Evolutionary conservation across 805 yeast species (phyloP).

Genomic region (Candida koratica): DNA sequence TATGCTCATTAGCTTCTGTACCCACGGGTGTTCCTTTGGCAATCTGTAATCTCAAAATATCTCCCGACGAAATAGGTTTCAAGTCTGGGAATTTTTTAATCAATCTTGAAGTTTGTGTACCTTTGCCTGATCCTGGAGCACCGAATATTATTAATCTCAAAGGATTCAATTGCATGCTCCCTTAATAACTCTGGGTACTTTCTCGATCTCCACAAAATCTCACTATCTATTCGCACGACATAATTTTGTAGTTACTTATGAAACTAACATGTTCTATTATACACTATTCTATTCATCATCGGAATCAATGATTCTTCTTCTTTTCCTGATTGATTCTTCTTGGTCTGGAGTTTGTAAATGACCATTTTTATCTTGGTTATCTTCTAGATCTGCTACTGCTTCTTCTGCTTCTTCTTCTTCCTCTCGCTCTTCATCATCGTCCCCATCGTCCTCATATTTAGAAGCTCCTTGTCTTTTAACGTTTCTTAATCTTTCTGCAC

Average conservation of each 20-base stretch:
- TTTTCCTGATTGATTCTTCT: slow-evolving; percentile 37
- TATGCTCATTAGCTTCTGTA: slow-evolving; percentile 49
- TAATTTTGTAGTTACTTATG: background rate
- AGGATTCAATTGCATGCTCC: slow-evolving; percentile 30
- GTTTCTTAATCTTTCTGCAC: slow-evolving; percentile 55
- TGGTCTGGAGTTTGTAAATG: too few species aligned
- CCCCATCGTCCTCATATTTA: slow-evolving; percentile 31
- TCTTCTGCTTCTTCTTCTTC: slow-evolving; percentile 7
- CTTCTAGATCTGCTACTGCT: background rate
- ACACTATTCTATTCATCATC: slow-evolving; percentile 45
- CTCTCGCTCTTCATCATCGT: slow-evolving; percentile 26
- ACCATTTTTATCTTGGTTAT: slow-evolving; percentile 4
- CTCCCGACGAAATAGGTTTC: slow-evolving; percentile 76
- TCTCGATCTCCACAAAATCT: slow-evolving; percentile 1
- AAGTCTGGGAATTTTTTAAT: slow-evolving; percentile 51
- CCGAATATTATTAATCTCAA: slow-evolving; percentile 73
- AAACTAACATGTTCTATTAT: slow-evolving; percentile 7
- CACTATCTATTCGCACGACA: background rate
- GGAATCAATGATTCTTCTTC: slow-evolving; percentile 46
- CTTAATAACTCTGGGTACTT: too few species aligned
- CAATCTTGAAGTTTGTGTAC: slow-evolving; percentile 75
- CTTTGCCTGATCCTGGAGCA: slow-evolving; percentile 96
- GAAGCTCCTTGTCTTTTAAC: slow-evolving; percentile 56
- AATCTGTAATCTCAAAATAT: slow-evolving; percentile 69
- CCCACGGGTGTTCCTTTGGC: slow-evolving; percentile 53